Evolutionary conservation across 257 asterid species (phyloP), one percentile per base, ranked within the genome.

Genomic region (Salvia miltiorrhiza): DNA sequence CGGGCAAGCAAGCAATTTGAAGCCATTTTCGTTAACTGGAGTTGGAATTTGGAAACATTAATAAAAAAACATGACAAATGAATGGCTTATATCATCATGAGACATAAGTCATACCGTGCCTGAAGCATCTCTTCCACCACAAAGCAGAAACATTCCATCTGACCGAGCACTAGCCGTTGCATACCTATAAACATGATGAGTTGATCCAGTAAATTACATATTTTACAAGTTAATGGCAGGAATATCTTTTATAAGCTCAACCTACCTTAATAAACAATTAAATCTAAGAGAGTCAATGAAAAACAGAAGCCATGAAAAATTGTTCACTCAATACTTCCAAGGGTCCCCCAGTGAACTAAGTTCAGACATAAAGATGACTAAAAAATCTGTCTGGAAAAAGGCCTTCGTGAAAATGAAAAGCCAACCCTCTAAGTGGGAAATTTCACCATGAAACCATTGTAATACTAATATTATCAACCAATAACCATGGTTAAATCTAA

Each of bases 151-250:
- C 99, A 94, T 91, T 76, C 99, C 99, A 72, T 94, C 99, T 17
- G 99, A 87, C 70, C 99, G 90, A 48, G 99, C 96, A 88, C 99
- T 89, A 64, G 92, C 99, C 26, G 98, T 94, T 62, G 99, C 99
- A 82, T 94, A 94, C 99, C 99, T 94, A 80, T 77, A 79, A 58
- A 54, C 71, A 77, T 76, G 20, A 55, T 67, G 58, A 71, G 32
- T 39, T 70, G 37, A 57, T 33, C 47, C 11, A 24, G 24, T 72
- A 21, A 61, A 19, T 75, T 56, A 4, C 35, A 44, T 63, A 63
- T 43, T 35, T 20, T 33, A n/a, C n/a, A 9, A 52, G 48, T n/a
- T 30, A 69, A 69, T n/a, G 41, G 41, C 6, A 49, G 19, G 50
- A 24, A 45, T n/a, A 24, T 64, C 40, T 64, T 23, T 44, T 44